Evolutionary conservation across 2,329 filamentous ascomycete species (phyloP), one percentile per base, ranked within the genome.

Genomic region (Alternaria sp.): DNA sequence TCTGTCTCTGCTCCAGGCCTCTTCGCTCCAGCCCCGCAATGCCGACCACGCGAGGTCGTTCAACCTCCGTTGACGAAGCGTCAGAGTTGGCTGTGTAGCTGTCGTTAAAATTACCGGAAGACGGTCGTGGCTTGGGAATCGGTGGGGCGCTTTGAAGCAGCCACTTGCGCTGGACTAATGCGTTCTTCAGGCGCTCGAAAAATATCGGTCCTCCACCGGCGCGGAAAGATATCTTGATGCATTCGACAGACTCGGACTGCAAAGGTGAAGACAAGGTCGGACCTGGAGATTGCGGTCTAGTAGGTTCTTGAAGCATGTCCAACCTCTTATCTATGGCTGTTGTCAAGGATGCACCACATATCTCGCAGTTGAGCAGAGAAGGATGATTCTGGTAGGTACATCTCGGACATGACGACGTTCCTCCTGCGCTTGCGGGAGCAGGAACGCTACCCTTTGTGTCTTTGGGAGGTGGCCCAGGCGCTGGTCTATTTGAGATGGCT

Each of bases 341-440:
- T 54, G 89, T 81, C 4, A 97, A 83, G 8, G 93, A 87, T 0
- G 90, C 92, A 12, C 93, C 93, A 74, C 96, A 99, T 56, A 99
- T 93, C 80, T 99, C 96, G 74, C 96, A 99, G 6, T 90, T 88
- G 12, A 89, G 81, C 12, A 99, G 82, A 4, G 93, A 97, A 1
- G 93, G 93, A 75, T 98, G 93, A 71, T 99, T 99, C 43, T 91
- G 86, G 74, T 98, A 98, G 1, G 96, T 99, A 77, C 96, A 99
- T 65, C 96, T 86, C 8, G 93, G 92, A 74, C 96, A 99, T 28
- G 73, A 66, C 19, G 79, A 62, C 12, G 70, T 73, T 12, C 54
- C 62, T 11, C 65, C 60, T n/a, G 67, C 57, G 8, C 58, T 57
- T 43, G 66, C 51, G 13, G 74, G 54, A 8, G 50, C 7, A 4